A percentile compares a stretch with the other conserved stretches of the same genome.
Conservation (phyloP, 1,139 yeast genomes). For the Debaryomyces sp. region DNA sequence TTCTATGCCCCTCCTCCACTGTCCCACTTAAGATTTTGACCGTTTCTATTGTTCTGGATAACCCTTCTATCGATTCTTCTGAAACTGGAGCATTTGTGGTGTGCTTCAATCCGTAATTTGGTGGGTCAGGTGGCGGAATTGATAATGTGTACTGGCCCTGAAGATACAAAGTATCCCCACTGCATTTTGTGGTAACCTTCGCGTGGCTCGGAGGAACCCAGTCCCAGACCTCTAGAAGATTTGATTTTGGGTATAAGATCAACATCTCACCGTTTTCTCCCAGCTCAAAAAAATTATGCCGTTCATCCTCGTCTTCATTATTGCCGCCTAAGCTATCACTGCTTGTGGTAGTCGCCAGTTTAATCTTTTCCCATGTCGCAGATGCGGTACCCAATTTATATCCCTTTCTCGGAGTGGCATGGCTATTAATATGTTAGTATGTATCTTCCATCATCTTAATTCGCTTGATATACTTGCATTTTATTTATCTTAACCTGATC, state of each 20-base stretch:
- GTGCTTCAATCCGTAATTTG: neutral
- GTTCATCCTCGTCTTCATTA: neutral
- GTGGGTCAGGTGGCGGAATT: neutral
- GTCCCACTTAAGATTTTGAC: neutral
- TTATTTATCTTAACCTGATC: conserved; percentile 24
- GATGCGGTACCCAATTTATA: conserved; percentile 43
- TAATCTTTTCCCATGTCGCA: conserved; percentile 49
- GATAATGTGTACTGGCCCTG: conserved; percentile 18
- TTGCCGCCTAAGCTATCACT: conserved; percentile 9
- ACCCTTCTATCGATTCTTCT: neutral
- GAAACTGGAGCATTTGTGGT: neutral
- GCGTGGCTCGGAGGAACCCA: conserved; percentile 38
- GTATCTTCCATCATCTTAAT: neutral
- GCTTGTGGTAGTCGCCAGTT: conserved; percentile 30
- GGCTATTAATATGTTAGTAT: conserved; percentile 11
- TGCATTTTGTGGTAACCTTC: conserved; percentile 15
- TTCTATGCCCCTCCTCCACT: neutral
- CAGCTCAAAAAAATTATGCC: conserved; percentile 26
- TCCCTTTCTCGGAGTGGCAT: conserved; percentile 33
- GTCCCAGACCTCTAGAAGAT: conserved; percentile 52
- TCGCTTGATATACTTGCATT: conserved; percentile 13
- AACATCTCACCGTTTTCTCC: conserved; percentile 53
- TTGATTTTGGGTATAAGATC: conserved; percentile 29
- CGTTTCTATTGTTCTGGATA: conserved; percentile 1
- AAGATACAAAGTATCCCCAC: conserved; percentile 39